Evolutionary conservation across 108 stramenopile species (phyloP).

Genomic region (Seminavis robusta): DNA sequence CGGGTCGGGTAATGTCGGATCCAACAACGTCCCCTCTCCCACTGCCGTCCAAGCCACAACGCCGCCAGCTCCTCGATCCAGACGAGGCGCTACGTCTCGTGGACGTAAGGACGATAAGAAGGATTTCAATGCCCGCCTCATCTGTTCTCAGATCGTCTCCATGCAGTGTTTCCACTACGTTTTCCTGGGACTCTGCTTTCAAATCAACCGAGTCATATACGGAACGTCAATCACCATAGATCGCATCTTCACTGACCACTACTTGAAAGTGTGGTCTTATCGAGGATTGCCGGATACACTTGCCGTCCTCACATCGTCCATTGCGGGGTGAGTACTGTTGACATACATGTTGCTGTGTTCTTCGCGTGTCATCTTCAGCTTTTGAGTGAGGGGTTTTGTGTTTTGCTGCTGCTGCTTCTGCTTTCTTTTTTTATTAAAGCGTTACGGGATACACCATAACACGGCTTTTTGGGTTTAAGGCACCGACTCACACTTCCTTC

Average conservation of each 20-base stretch:
- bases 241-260: conserved; percentile 73
- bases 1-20: no score
- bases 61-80: no score
- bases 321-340: conserved; percentile 36
- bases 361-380: neutral
- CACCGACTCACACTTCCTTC: no score
- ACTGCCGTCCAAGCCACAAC: no score
- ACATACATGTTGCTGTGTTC: neutral
- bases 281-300: conserved; percentile 65
- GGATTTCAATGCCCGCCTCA: no score
- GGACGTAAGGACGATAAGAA: neutral
- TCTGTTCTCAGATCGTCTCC: conserved; percentile 73
- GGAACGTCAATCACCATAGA: conserved; percentile 65
- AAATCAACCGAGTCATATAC: conserved; percentile 67
- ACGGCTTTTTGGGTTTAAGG: no score
- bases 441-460: no score
- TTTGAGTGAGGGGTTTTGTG: neutral
- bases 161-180: conserved; percentile 83
- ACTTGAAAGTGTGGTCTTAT: conserved; percentile 54
- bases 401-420: no score
- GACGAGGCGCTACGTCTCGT: conserved; percentile 3
- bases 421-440: no score
- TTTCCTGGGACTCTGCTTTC: conserved; percentile 57
- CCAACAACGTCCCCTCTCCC: no score
- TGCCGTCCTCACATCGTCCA: conserved; percentile 54